Evolutionary conservation across 331 rosid genomes (phyloP), one percentile per base, ranked within the genome.

Genomic region (Pyracantha coccinea): DNA sequence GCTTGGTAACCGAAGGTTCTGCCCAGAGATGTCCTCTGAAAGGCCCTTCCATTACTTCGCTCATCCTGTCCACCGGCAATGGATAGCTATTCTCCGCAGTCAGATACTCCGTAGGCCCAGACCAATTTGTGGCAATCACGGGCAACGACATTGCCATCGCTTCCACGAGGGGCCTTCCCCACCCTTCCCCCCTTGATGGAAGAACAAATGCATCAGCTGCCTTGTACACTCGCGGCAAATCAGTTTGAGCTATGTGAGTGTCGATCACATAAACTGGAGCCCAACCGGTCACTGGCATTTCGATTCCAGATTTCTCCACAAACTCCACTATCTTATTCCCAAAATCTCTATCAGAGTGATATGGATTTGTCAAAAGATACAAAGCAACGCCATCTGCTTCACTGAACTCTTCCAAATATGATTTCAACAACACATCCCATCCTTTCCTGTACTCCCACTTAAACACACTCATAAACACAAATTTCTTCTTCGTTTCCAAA

Each of bases 371-470:
- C 59, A 90, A 78, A 35, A 92, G 82, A 67, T 78, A 88, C 71
- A 92, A 85, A 68, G 75, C 83, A 71, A 88, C 91, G 44, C 47
- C 68, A 76, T 90, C 98, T 35, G 60, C 85, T 52, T 59, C 66
- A 25, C 86, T 83, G 81, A 90, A 88, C 58, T 88, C 96, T 79
- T 69, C 82, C 86, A 90, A 83, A 80, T 87, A 92, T 16, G 97
- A 78, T 75, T 38, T 88, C 63, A 90, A 52, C 85, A 92, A 75
- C 69, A 90, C 83, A 83, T 92, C 98, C 96, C 98, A 92, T 27
- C 98, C 98, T 86, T 92, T 92, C 83, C 98, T 90, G 68, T 81
- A 83, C 77, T 92, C 98, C 98, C 96, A 92, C 80, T 90, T 90
- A 66, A 92, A 92, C 52, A 92, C 76, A 71, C 98, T 92, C 53